phyloP scores from a whole-genome alignment of 2,329 filamentous ascomycete genomes.

The Trichoderma sp. region DNA sequence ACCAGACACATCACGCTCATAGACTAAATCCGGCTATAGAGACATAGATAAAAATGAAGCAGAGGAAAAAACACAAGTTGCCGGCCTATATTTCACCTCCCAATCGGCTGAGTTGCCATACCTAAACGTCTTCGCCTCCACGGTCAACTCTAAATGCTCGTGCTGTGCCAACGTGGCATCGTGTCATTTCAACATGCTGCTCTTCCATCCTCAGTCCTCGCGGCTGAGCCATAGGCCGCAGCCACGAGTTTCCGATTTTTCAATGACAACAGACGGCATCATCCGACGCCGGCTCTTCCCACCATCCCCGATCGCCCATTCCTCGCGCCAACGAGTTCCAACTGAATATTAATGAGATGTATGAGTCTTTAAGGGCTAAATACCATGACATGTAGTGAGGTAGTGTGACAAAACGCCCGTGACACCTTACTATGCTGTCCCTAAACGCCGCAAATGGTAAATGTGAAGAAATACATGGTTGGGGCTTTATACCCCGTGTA shows the following conservation, averaged over 20 bases:
- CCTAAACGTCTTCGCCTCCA: constrained; percentile 6
- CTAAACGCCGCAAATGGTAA: constrained; percentile 51
- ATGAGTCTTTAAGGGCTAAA: constrained; percentile 35
- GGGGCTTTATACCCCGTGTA: constrained; percentile 25
- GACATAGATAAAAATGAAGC: constrained; percentile 21
- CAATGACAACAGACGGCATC: not conserved
- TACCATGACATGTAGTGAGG: constrained; percentile 37
- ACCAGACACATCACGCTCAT: constrained; percentile 12
- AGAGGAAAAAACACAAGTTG: constrained; percentile 22
- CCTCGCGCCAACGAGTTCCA: constrained; percentile 4
- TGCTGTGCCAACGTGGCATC: constrained; percentile 17
- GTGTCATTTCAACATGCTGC: constrained; percentile 12
- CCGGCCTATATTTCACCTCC: constrained; percentile 15
- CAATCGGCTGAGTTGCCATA: constrained; percentile 8
- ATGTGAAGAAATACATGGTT: constrained; percentile 52
- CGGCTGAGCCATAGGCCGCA: not conserved
- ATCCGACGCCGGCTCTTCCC: not conserved
- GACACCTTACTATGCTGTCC: constrained; percentile 59
- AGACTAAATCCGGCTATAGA: constrained; percentile 17
- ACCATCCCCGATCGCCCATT: not conserved
- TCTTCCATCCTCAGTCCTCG: not conserved
- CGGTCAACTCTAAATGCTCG: constrained; percentile 5
- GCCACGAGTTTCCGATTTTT: not conserved
- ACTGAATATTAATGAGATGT: constrained; percentile 37
- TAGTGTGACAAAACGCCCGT: constrained; percentile 47